phyloP scores from a whole-genome alignment of 2,329 filamentous ascomycete genomes.

The Lecanoromycetidae sp. region DNA sequence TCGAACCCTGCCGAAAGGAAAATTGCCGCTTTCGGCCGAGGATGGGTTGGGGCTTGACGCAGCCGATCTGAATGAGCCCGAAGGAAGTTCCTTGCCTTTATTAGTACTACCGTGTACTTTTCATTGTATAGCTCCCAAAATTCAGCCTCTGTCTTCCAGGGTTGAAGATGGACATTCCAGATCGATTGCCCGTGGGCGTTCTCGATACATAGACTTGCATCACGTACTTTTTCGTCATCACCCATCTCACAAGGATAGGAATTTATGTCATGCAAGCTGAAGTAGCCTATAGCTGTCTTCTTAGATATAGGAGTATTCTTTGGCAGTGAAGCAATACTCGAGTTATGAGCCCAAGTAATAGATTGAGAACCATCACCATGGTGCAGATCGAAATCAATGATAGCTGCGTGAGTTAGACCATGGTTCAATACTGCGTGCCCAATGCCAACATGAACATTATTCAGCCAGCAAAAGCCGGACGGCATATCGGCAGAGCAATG shows the following conservation, averaged over 20 bases:
- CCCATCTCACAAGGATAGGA: slow-evolving; percentile 92
- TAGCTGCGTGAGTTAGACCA: slow-evolving; percentile 83
- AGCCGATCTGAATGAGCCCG: slow-evolving; percentile 57
- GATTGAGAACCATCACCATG: slow-evolving; percentile 93
- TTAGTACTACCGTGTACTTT: slow-evolving; percentile 62
- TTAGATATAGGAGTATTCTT: slow-evolving; percentile 67
- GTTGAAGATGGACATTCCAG: slow-evolving; percentile 89
- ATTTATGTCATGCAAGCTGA: slow-evolving; percentile 95
- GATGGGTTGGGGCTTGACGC: slow-evolving; percentile 42
- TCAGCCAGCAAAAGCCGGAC: slow-evolving; percentile 96
- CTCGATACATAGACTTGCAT: slow-evolving; percentile 87
- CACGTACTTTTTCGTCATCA: slow-evolving; percentile 86
- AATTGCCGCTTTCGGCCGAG: slow-evolving; percentile 67
- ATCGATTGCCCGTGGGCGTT: slow-evolving; percentile 87
- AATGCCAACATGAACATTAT: slow-evolving; percentile 95
- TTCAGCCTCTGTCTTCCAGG: slow-evolving; percentile 69
- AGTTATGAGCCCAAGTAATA: slow-evolving; percentile 85
- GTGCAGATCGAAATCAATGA: slow-evolving; percentile 83
- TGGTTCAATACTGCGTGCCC: slow-evolving; percentile 76
- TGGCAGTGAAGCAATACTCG: slow-evolving; percentile 47
- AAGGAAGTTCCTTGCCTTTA: slow-evolving; percentile 72
- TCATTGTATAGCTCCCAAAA: slow-evolving; percentile 83
- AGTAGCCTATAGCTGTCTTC: slow-evolving; percentile 84
- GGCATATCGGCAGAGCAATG: slow-evolving; percentile 84
- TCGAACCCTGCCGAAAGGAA: slow-evolving; percentile 96